Evolutionary conservation across 2,329 filamentous ascomycete genomes (phyloP).

Genomic region (Sporothrix pseudoabietina): DNA sequence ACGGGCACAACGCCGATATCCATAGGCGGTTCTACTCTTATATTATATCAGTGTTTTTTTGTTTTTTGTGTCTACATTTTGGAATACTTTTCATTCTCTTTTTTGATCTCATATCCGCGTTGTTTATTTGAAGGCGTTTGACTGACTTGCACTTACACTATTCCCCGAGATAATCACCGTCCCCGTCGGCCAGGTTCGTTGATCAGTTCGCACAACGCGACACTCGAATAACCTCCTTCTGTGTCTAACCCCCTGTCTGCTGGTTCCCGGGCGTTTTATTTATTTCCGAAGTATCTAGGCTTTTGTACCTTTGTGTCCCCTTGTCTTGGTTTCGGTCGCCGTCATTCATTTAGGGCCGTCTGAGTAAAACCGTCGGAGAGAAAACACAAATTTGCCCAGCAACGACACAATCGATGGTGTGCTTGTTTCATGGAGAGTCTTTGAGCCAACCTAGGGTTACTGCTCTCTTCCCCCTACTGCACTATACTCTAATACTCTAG

Average conservation of each 20-base stretch:
- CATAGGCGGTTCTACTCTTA: neutral
- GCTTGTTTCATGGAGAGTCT: constrained; percentile 1
- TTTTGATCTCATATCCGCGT: neutral
- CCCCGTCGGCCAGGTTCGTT: neutral
- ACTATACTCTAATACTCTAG: no score
- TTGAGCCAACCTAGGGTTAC: no score
- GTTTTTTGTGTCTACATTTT: neutral
- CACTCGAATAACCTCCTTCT: neutral
- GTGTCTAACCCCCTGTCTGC: neutral
- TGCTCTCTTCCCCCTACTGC: neutral
- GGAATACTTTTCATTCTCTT: neutral
- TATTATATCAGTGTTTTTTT: neutral
- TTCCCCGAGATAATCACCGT: neutral
- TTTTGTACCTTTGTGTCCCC: neutral
- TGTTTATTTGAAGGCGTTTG: neutral
- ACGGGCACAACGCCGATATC: neutral
- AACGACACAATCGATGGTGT: neutral
- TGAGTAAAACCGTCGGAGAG: no score
- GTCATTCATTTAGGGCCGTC: neutral
- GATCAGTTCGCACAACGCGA: neutral
- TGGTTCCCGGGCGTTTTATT: neutral
- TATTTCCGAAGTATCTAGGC: neutral
- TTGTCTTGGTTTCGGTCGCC: constrained; percentile 9
- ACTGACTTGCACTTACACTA: neutral
- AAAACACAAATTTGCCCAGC: neutral